These are phyloP conservation scores for Bombardia bombarda DNA, from an alignment of 495 filamentous ascomycete genomes.

Conservation along the genomic window DNA sequence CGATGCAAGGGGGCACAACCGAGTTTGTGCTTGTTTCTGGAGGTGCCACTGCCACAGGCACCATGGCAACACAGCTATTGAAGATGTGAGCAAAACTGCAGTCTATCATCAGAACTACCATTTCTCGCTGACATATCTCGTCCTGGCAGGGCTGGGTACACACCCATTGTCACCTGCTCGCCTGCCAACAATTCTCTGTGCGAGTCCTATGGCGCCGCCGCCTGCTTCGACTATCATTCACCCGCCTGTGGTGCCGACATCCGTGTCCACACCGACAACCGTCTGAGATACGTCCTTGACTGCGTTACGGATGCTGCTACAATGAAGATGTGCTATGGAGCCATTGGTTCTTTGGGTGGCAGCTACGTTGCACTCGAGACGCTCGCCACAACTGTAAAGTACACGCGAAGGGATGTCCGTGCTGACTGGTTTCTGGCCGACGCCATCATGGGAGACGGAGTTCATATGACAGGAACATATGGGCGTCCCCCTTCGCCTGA, in stretches of 20 bases:
- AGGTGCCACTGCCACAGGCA: constrained; percentile 2
- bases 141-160: too few relatives aligned
- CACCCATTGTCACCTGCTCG: constrained; percentile 4
- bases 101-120: not conserved
- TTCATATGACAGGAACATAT: too few relatives aligned
- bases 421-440: too few relatives aligned
- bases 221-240: constrained; percentile 2
- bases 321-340: not conserved
- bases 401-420: too few relatives aligned
- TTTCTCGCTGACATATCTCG: too few relatives aligned
- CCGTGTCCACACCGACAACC: not conserved
- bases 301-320: not conserved
- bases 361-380: not conserved
- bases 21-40: constrained; percentile 2
- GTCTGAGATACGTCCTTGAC: constrained; percentile 1
- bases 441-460: too few relatives aligned
- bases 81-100: not conserved
- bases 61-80: constrained; percentile 1
- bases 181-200: not conserved
- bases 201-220: constrained; percentile 3
- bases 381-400: too few relatives aligned
- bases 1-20: constrained; percentile 8
- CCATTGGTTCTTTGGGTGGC: not conserved
- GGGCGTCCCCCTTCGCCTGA: too few relatives aligned
- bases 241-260: not conserved